These are phyloP conservation scores for Asclepias syriaca DNA, from an alignment of 257 asterid species.

Conservation along the genomic window DNA sequence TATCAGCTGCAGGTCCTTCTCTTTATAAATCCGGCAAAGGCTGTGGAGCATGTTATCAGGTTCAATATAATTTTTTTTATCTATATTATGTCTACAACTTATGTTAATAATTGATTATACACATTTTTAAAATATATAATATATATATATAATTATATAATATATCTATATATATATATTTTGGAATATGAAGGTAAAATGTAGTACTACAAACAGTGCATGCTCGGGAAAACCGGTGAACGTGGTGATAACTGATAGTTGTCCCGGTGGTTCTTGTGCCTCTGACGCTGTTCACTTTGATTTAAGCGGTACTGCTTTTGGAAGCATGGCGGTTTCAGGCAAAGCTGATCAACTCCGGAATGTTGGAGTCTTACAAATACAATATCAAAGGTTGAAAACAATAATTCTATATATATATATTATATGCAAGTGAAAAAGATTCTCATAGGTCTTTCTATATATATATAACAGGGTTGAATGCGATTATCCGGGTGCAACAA, in stretches of 20 bases:
- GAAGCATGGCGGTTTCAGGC: constrained; percentile 65
- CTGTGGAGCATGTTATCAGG: constrained; percentile 86
- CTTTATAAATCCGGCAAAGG: constrained; percentile 54
- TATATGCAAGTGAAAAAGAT: not conserved
- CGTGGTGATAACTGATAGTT: constrained; percentile 66
- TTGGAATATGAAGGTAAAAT: constrained; percentile 46
- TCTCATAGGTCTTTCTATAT: not conserved
- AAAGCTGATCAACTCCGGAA: constrained; percentile 49
- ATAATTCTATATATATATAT: no score
- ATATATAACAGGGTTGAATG: constrained; percentile 51
- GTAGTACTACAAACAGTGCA: constrained; percentile 29
- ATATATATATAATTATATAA: no score
- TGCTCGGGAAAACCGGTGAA: constrained; percentile 88
- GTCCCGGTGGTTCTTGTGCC: constrained; percentile 55
- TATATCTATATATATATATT: not conserved
- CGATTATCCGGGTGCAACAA: constrained; percentile 47
- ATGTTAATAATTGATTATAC: no score
- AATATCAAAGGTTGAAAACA: constrained; percentile 42
- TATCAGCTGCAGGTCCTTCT: constrained; percentile 71
- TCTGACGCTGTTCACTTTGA: constrained; percentile 57
- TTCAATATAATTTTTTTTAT: not conserved
- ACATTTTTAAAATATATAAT: no score
- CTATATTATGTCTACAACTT: no score
- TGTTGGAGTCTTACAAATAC: constrained; percentile 56
- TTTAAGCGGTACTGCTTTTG: constrained; percentile 79